Conservation (phyloP, 1,139 yeast species). For the Wickerhamiella pararugosa region DNA sequence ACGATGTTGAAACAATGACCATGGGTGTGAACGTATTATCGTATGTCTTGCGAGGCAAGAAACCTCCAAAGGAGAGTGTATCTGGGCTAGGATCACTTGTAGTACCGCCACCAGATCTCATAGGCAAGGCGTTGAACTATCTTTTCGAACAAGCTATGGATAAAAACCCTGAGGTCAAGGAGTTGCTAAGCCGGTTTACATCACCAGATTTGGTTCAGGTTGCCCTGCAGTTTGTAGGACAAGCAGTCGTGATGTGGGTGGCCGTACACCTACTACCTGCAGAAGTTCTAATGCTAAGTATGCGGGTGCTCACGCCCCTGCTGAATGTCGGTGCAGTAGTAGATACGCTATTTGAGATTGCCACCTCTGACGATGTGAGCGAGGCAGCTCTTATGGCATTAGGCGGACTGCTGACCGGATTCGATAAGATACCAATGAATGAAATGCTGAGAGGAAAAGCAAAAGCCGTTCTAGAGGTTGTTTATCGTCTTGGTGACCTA, state of each 20-base stretch:
- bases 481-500: conserved; percentile 9
- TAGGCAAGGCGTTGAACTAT: conserved; percentile 13
- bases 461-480: conserved; percentile 6
- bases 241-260: conserved; percentile 11
- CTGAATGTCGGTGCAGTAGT: conserved; percentile 6
- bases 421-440: conserved; percentile 8
- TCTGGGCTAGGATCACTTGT: conserved; percentile 12
- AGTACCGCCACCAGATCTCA: conserved; percentile 16
- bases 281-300: conserved; percentile 4
- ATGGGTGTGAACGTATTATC: conserved; percentile 15
- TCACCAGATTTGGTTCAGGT: conserved; percentile 12
- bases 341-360: conserved; percentile 8
- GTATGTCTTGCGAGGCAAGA: conserved; percentile 13
- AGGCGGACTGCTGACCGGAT: conserved; percentile 7
- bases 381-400: conserved; percentile 6
- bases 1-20: conserved; percentile 12
- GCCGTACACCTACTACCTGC: conserved; percentile 11
- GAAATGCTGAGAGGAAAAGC: conserved; percentile 6
- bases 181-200: conserved; percentile 11
- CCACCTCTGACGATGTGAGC: conserved; percentile 7
- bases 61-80: conserved; percentile 11
- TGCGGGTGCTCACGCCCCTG: conserved; percentile 7
- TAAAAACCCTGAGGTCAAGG: conserved; percentile 8
- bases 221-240: conserved; percentile 16
- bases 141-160: conserved; percentile 11